Base-by-base conservation (phyloP, 768 basidiomycete genomes). In the Amanita muscaria region DNA sequence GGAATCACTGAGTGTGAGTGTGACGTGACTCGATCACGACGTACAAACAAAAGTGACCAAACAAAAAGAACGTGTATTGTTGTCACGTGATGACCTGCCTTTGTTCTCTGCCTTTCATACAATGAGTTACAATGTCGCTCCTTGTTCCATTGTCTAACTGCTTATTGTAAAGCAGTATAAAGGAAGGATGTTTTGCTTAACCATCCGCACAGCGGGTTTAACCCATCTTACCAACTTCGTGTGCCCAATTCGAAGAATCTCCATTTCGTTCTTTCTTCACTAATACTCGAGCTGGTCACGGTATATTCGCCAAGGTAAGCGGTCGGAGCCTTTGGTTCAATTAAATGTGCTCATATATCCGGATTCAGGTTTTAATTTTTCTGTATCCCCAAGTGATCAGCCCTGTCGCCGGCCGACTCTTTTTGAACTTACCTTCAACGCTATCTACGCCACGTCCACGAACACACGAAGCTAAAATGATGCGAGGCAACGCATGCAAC, bases 161-260 rank as follows among this genome's bases (percentile, higher is more conserved):
- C 37, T 27, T 46, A 39, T 46, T 46, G 44, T 46, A 46, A 39
- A 29, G 27, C 10, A 16, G 27, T 46, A 39, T 46, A 46, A 38
- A 46, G 21, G 7, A 23, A 30, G n/a, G 0, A 23, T n/a, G 11
- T 5, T 10, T 19, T 31, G 7, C 14, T 7, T 16, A 5, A 24
- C 11, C 16, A 6, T 2, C 12, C 44, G n/a, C 18, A 23, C 36
- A 33, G 31, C 30, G n/a, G 27, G 29, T 19, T 24, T 25, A 21
- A 1, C 12, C n/a, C 4, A 29, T 19, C 19, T 21, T 16, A 21
- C 18, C 36, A 21, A 31, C 24, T n/a, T 14, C 24, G 12, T 37
- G 15, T 31, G 15, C 15, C 22, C 9, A 15, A 3, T 23, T 44
- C 32, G 23, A 3, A 34, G n/a, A 14, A n/a, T 30, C 19, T 25